These are phyloP conservation scores for Bipolaris zeicola DNA, from an alignment of 2,329 filamentous ascomycete species.

Conservation along the genomic window DNA sequence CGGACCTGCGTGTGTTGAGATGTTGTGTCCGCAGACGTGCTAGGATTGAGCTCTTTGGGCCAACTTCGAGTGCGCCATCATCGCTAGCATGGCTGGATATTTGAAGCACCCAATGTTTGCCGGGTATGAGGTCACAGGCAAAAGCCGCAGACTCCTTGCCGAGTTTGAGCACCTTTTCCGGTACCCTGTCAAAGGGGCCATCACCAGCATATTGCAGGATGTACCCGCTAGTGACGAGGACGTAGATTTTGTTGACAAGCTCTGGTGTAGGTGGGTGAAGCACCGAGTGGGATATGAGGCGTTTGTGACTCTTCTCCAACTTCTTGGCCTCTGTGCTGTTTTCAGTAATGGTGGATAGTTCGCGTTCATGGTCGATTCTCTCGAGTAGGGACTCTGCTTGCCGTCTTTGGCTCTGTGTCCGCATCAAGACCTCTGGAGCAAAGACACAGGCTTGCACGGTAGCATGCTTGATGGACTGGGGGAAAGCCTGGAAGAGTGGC, in stretches of 20 bases:
- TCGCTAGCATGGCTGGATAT: conserved; percentile 70
- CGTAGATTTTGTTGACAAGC: conserved; percentile 73
- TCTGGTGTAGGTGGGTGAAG: conserved; percentile 61
- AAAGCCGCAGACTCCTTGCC: conserved; percentile 79
- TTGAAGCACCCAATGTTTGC: conserved; percentile 79
- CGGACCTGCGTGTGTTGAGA: conserved; percentile 59
- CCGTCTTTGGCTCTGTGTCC: conserved; percentile 60
- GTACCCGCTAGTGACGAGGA: conserved; percentile 72
- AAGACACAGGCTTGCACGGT: conserved; percentile 70
- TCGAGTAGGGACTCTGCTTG: conserved; percentile 52
- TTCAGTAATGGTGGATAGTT: conserved; percentile 40
- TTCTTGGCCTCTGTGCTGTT: conserved; percentile 37
- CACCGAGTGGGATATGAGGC: conserved; percentile 46
- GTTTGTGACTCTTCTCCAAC: conserved; percentile 52
- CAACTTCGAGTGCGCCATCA: conserved; percentile 55
- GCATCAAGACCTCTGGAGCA: conserved; percentile 71
- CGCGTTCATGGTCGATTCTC: conserved; percentile 44
- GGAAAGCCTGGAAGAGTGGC: conserved; percentile 84
- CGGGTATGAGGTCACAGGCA: conserved; percentile 78
- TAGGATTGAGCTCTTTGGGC: conserved; percentile 64
- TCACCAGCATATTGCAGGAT: conserved; percentile 75
- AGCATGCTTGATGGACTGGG: conserved; percentile 78
- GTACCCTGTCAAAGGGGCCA: conserved; percentile 71
- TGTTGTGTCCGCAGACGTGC: conserved; percentile 67
- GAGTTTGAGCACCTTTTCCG: conserved; percentile 75